Conservation (phyloP, 2,329 filamentous ascomycete genomes). For the Fusarium pseudonygamai region DNA sequence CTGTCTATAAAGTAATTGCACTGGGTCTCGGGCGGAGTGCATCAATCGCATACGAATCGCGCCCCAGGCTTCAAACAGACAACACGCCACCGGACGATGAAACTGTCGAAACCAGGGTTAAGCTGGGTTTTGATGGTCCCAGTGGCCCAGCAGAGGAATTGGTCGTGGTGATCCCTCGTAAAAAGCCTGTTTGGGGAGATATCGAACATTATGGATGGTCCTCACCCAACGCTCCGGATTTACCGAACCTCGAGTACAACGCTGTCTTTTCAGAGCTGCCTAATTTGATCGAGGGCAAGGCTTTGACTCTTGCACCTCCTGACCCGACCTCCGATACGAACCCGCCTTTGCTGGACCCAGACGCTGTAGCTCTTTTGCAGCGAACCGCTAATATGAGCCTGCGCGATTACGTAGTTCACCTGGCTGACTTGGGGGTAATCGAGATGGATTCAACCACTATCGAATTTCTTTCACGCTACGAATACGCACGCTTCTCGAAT, state of each 20-base stretch:
- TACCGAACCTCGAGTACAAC: constrained; percentile 84
- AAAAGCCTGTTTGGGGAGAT: constrained; percentile 76
- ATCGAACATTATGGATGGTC: constrained; percentile 91
- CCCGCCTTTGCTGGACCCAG: constrained; percentile 66
- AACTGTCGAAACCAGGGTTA: constrained; percentile 29
- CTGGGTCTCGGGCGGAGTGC: constrained; percentile 80
- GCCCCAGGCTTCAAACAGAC: constrained; percentile 44
- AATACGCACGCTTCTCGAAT: constrained; percentile 84
- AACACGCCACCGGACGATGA: constrained; percentile 27
- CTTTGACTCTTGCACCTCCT: constrained; percentile 81
- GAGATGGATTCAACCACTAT: constrained; percentile 53
- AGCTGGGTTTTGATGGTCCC: constrained; percentile 47
- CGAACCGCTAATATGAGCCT: constrained; percentile 76
- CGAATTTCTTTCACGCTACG: constrained; percentile 81
- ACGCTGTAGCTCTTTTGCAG: constrained; percentile 76
- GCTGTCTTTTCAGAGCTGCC: constrained; percentile 85
- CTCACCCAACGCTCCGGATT: constrained; percentile 76
- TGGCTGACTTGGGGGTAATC: constrained; percentile 74
- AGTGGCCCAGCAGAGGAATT: constrained; percentile 51
- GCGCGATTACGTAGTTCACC: constrained; percentile 79
- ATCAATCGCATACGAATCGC: constrained; percentile 76
- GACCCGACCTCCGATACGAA: constrained; percentile 52
- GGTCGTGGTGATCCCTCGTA: constrained; percentile 58
- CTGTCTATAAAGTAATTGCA: constrained; percentile 79
- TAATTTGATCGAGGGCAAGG: constrained; percentile 90